Evolutionary conservation across 768 basidiomycete species (phyloP), one percentile per base, ranked within the genome.

Genomic region (Hypsizygus marmoreus): DNA sequence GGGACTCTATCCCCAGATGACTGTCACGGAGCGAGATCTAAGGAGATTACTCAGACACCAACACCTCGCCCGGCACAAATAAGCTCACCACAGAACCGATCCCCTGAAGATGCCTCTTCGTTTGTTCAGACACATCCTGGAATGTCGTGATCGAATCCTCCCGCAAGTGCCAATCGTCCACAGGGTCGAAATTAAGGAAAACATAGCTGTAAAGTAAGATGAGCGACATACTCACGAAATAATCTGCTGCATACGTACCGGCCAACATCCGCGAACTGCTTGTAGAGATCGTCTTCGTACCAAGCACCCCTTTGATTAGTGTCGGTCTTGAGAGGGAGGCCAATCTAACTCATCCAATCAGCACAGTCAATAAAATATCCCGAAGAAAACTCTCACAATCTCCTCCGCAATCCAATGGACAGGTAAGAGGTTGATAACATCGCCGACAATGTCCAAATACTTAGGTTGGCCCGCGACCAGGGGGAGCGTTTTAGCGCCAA

Each of bases 371-470:
- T 43, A 20, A 7, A 36, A 33, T 44, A 31, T 22, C 10, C 19
- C 41, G 11, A 7, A 43, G 12, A 39, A 28, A 26, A 13, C 25
- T 66, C 83, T 53, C 49, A 87, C 86, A 46, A 86, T 65, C 42
- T 77, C 59, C 24, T 76, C 68, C 8, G 75, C 74, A 22, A 83
- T 70, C 84, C 83, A 89, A 47, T 78, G 71, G 4, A 84, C 61
- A 0, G 86, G 80, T 29, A 85, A 47, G 20, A 73, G 58, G 50
- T 88, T 84, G 56, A 86, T 76, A 16, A 89, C 85, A 52, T 89
- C 82, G 31, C 68, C 69, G 6, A 88, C 76, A 28, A 89, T 73
- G 57, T 90, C 84, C 16, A 88, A 60, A 39, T 62, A 70, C 24
- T 51, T 64, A 13, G 50, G 44, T 12, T 43, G 37, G 12, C 61